Conservation (phyloP, 805 yeast species). For the Kurtzmaniella fragi region DNA sequence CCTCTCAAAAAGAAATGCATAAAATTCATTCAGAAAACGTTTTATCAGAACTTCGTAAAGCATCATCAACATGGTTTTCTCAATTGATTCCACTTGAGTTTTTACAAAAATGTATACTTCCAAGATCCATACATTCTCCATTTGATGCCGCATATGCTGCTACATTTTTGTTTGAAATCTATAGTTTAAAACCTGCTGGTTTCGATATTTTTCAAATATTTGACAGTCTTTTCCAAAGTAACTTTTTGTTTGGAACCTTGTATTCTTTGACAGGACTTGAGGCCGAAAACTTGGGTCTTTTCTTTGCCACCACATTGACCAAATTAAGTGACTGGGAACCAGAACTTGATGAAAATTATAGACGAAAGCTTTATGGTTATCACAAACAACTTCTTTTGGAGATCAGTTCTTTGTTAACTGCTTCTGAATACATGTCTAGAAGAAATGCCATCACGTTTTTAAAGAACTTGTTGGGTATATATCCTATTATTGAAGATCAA, state of each 20-base stretch:
- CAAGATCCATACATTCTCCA: constrained; percentile 73
- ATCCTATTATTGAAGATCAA: constrained; percentile 66
- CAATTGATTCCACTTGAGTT: constrained; percentile 23
- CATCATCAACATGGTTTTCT: constrained; percentile 37
- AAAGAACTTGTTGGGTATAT: constrained; percentile 57
- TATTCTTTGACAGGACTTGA: constrained; percentile 71
- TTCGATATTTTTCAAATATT: constrained; percentile 35
- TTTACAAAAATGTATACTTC: constrained; percentile 63
- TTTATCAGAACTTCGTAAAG: constrained; percentile 19
- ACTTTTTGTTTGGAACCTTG: constrained; percentile 51
- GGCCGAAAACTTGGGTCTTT: constrained; percentile 78
- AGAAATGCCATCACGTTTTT: constrained; percentile 76
- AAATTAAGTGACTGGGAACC: constrained; percentile 42
- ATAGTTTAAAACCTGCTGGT: constrained; percentile 29
- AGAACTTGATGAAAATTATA: constrained; percentile 9
- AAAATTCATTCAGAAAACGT: constrained; percentile 29
- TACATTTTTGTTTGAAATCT: constrained; percentile 51
- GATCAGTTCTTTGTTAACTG: constrained; percentile 37
- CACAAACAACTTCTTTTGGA: constrained; percentile 46
- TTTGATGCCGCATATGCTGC: constrained; percentile 74
- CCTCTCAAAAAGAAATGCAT: constrained; percentile 44
- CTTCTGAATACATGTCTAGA: constrained; percentile 67
- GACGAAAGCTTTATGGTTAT: constrained; percentile 43
- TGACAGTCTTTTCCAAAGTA: constrained; percentile 43
- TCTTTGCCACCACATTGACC: constrained; percentile 52